phyloP scores from a whole-genome alignment of 2,329 filamentous ascomycete species.

The Ilyonectria destructans region DNA sequence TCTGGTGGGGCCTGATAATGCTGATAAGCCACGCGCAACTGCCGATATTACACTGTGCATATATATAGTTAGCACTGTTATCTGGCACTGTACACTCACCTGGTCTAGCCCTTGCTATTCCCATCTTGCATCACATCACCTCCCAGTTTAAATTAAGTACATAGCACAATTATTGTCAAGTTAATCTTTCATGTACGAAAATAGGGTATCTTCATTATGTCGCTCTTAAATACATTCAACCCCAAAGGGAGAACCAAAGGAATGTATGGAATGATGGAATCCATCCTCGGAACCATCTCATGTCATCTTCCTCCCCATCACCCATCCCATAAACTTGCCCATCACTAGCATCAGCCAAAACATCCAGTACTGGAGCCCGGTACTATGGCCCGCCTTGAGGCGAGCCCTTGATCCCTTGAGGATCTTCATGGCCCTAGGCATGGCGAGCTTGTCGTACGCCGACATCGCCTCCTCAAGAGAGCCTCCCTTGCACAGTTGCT shows the following conservation, averaged over 20 bases:
- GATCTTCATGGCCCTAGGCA: constrained; percentile 53
- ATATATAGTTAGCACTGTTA: neutral
- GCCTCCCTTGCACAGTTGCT: constrained; percentile 52
- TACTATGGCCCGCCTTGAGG: constrained; percentile 46
- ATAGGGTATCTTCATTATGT: constrained; percentile 8
- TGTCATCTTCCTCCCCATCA: constrained; percentile 32
- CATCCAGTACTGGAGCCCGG: constrained; percentile 43
- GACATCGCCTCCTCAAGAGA: constrained; percentile 49
- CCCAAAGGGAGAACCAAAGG: neutral
- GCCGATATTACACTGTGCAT: neutral
- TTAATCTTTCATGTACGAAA: neutral
- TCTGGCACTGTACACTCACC: neutral
- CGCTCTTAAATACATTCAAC: neutral
- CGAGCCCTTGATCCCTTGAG: constrained; percentile 45
- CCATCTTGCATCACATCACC: neutral
- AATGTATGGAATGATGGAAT: neutral
- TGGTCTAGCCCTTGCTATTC: too few species aligned
- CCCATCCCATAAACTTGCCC: constrained; percentile 42
- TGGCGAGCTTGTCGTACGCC: constrained; percentile 56
- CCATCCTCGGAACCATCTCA: constrained; percentile 6
- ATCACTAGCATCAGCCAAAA: constrained; percentile 42
- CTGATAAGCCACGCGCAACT: neutral
- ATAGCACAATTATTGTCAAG: neutral
- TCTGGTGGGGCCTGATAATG: neutral
- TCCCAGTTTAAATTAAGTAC: neutral